Percentiles rank a stretch among this genome's conserved stretches.
Conservation (phyloP, 352 stramenopile genomes). For the Phytopythium cucurbitacearum region DNA sequence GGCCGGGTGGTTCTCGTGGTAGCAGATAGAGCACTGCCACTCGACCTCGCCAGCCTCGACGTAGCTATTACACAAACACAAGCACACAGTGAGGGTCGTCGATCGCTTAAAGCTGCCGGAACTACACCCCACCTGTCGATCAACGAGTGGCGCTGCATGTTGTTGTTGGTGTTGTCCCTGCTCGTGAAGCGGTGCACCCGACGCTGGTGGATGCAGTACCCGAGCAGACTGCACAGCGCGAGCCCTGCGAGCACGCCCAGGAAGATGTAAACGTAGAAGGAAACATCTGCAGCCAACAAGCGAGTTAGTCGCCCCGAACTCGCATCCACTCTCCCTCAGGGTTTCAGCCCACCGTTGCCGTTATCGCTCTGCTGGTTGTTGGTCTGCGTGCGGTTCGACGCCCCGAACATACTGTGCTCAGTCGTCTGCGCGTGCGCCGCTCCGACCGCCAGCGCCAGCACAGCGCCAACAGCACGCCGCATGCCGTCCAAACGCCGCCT, state of each 20-base stretch:
- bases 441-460: too few species aligned
- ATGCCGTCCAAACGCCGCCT: too few species aligned
- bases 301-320: background rate
- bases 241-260: conserved; percentile 53
- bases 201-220: conserved; percentile 70
- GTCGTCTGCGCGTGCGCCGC: too few species aligned
- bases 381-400: too few species aligned
- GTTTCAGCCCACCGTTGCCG: conserved; percentile 1
- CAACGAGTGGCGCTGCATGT: conserved; percentile 83
- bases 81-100: background rate
- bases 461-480: too few species aligned
- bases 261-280: conserved; percentile 77
- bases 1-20: conserved; percentile 80
- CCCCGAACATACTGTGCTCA: too few species aligned
- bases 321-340: background rate
- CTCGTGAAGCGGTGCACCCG: conserved; percentile 52
- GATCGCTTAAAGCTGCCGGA: background rate
- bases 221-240: conserved; percentile 28
- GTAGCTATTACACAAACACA: conserved; percentile 25
- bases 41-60: conserved; percentile 64
- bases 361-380: too few species aligned
- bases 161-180: conserved; percentile 77
- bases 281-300: conserved; percentile 16
- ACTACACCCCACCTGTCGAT: conserved; percentile 44
- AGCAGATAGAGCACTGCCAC: conserved; percentile 83